Evolutionary conservation across 345 rosid species (phyloP).

Genomic region (Euclidium syriacum): DNA sequence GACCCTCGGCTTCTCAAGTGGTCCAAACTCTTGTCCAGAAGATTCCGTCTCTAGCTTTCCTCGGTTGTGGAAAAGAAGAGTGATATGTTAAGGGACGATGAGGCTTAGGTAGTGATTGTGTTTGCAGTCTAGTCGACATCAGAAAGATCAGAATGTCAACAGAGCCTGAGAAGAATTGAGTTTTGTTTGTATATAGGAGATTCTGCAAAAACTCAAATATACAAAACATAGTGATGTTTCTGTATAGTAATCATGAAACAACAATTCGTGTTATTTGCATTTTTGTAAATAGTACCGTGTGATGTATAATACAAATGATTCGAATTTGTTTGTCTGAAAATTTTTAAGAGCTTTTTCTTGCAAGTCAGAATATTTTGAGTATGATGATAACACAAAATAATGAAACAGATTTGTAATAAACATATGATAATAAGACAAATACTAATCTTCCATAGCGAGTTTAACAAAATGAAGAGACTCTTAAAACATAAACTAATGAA

Average conservation of each 20-base stretch:
- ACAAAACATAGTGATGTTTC: slow-evolving; percentile 4
- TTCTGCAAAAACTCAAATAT: slow-evolving; percentile 13
- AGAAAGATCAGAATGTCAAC: slow-evolving; percentile 4
- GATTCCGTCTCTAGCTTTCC: slow-evolving; percentile 36
- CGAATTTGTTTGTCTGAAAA: not conserved
- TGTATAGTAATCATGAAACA: slow-evolving; percentile 8
- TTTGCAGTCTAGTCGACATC: slow-evolving; percentile 6
- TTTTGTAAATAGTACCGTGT: slow-evolving; percentile 4
- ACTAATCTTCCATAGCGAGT: too few species aligned
- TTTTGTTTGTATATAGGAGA: slow-evolving; percentile 11
- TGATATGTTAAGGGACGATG: slow-evolving; percentile 12
- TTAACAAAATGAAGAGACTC: too few species aligned
- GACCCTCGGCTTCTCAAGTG: slow-evolving; percentile 62
- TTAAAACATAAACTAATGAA: too few species aligned
- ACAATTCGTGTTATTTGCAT: slow-evolving; percentile 2
- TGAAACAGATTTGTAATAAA: too few species aligned
- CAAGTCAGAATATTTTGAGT: too few species aligned
- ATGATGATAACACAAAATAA: too few species aligned
- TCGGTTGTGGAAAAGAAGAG: slow-evolving; percentile 7
- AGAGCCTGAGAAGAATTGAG: slow-evolving; percentile 12
- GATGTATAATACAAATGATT: slow-evolving; percentile 11
- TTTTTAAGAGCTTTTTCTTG: not conserved
- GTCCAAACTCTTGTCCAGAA: slow-evolving; percentile 33
- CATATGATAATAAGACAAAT: too few species aligned
- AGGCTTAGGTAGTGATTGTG: slow-evolving; percentile 25